A percentile compares a stretch with the other conserved stretches of the same genome.
phyloP scores from a whole-genome alignment of 306 rosid species.

The Corylus heterophylla region DNA sequence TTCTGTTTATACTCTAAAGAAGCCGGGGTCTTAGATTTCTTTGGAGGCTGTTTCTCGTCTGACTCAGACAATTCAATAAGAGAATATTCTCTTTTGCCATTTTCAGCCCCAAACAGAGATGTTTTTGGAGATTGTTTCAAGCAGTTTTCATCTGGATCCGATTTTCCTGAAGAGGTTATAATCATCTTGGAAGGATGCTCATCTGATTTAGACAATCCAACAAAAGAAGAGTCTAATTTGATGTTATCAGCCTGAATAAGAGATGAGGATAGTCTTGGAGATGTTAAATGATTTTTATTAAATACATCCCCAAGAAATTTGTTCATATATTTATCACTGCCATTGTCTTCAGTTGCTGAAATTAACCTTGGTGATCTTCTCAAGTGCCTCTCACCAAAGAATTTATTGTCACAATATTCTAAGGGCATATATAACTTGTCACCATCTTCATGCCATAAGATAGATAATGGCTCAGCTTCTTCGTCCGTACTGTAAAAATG shows the following conservation, averaged over 20 bases:
- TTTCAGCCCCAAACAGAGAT: slow-evolving; percentile 37
- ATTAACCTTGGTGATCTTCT: slow-evolving; percentile 34
- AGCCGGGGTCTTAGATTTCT: slow-evolving; percentile 34
- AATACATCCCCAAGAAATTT: slow-evolving; percentile 4
- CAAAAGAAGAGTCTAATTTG: slow-evolving; percentile 12
- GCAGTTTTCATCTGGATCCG: slow-evolving; percentile 23
- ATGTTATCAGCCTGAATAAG: slow-evolving; percentile 24
- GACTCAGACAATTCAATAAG: slow-evolving; percentile 34
- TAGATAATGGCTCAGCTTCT: slow-evolving; percentile 17
- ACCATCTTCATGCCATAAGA: slow-evolving; percentile 24
- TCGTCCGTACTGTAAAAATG: slow-evolving; percentile 38
- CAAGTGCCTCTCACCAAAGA: slow-evolving; percentile 22
- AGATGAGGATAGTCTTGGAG: slow-evolving; percentile 43
- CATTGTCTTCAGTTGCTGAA: slow-evolving; percentile 9
- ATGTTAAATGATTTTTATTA: slow-evolving; percentile 31
- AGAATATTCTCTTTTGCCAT: slow-evolving; percentile 33
- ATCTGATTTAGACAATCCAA: slow-evolving; percentile 35
- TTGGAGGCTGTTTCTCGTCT: slow-evolving; percentile 35
- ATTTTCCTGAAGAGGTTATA: slow-evolving; percentile 28
- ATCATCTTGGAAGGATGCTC: slow-evolving; percentile 20
- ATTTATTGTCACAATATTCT: neutral
- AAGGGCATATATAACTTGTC: slow-evolving; percentile 21
- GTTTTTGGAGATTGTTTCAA: slow-evolving; percentile 31
- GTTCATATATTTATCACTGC: slow-evolving; percentile 11
- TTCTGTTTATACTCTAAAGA: slow-evolving; percentile 24